Base-by-base conservation (phyloP, 2,329 filamentous ascomycete genomes). In the Thielaviopsis punctulata region DNA sequence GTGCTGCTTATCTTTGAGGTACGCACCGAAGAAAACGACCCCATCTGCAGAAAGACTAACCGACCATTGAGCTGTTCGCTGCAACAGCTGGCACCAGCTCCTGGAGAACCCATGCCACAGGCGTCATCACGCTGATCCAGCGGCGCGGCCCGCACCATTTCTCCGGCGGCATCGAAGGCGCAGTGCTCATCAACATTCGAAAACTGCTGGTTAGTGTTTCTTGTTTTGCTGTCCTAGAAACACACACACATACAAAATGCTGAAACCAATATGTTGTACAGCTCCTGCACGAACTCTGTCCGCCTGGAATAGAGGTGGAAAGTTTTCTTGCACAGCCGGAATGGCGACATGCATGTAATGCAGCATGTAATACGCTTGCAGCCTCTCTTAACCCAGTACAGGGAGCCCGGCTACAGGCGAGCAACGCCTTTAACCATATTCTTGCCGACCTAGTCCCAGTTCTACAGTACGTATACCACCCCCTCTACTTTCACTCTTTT, bases 1-100 rank as follows among this genome's bases (percentile, higher is more conserved):
- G 56, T 70, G 39, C 57, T 69, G 41, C 66, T 66, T 51, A 58
- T 67, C 15, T 69, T 63, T 30, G 68, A 69, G 63, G 65, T 68
- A 59, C n/a, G 36, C 8, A 41, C 2, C n/a, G n/a, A n/a, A n/a
- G n/a, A n/a, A n/a, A n/a, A n/a, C n/a, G n/a, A n/a, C n/a, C n/a
- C n/a, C n/a, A 4, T 2, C 46, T 51, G 49, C 57, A 59, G 45
- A 8, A 33, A 39, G 22, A 50, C 27, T 46, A n/a, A 25, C 41
- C 10, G n/a, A 46, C 41, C n/a, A 13, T 41, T 3, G 6, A 68
- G 67, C 58, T 68, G n/a, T 69, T 69, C 58, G 66, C 67, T 4
- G 68, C 66, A n/a, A 70, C 67, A 6, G 58, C 56, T 22, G 58
- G 62, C 27, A 54, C 65, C 4, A 58, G 61, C 30, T 65, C 62